Evolutionary conservation across 2,329 filamentous ascomycete genomes (phyloP).

Genomic region (Fusarium camptoceras): DNA sequence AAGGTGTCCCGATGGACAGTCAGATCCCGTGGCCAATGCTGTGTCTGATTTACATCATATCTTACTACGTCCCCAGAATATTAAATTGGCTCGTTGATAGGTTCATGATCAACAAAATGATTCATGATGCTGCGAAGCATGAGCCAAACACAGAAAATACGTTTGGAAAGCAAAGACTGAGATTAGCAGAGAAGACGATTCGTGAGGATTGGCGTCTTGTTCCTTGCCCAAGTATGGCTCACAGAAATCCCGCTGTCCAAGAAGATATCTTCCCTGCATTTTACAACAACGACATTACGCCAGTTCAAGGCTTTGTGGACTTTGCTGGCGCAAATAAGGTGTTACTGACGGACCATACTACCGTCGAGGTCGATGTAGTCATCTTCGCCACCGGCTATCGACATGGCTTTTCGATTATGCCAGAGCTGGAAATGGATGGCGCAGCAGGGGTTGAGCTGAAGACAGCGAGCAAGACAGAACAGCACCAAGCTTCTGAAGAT

Average conservation of each 20-base stretch:
- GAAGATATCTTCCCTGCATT: not conserved
- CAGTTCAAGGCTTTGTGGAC: not conserved
- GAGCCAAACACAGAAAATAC: not conserved
- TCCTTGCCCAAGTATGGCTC: not conserved
- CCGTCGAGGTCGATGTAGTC: not conserved
- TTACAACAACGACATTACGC: not conserved
- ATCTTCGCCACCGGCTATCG: not conserved
- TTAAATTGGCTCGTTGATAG: not conserved
- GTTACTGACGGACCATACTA: not conserved
- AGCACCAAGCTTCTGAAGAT: accelerated
- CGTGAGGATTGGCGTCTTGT: not conserved
- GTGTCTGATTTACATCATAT: not conserved
- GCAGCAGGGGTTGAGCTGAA: not conserved
- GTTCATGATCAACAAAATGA: not conserved
- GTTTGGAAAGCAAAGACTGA: not conserved
- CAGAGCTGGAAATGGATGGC: not conserved
- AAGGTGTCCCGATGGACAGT: not conserved
- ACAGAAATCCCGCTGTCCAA: not conserved
- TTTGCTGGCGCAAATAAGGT: not conserved
- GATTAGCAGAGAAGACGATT: not conserved
- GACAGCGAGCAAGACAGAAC: not conserved
- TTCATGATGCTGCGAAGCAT: not conserved
- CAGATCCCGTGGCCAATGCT: not conserved
- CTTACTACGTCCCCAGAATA: not conserved
- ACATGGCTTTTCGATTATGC: not conserved